A percentile compares a stretch with the other conserved stretches of the same genome.
These are phyloP conservation scores for Ophiostoma fasciatum DNA, from an alignment of 2,329 filamentous ascomycete genomes.

Conservation along the genomic window DNA sequence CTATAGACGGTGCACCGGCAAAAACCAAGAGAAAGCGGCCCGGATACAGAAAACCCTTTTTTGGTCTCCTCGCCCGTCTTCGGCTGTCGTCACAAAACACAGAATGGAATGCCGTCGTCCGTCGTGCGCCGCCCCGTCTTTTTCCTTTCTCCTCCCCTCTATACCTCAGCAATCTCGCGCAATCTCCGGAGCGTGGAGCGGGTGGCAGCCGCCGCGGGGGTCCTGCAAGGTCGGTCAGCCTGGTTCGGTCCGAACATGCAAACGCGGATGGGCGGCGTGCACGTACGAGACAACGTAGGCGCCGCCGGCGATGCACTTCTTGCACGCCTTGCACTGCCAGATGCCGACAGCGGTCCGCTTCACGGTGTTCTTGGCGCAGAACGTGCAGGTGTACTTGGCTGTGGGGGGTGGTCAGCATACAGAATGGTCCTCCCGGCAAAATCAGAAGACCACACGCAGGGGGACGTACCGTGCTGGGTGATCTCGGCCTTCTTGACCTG, in stretches of 20 bases:
- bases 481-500: constrained; percentile 99
- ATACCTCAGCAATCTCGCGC: constrained; percentile 94
- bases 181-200: constrained; percentile 93
- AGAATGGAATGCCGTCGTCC: background rate
- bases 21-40: too few relatives aligned
- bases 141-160: too few relatives aligned
- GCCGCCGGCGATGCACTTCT: constrained; percentile 85
- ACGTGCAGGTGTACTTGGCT: constrained; percentile 90
- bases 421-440: too few relatives aligned
- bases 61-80: background rate
- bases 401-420: background rate
- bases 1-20: too few relatives aligned
- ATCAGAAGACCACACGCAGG: too few relatives aligned
- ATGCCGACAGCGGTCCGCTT: constrained; percentile 48
- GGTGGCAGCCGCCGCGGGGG: constrained; percentile 83
- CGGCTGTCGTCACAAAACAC: background rate
- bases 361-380: constrained; percentile 95
- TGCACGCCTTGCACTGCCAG: constrained; percentile 93
- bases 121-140: too few relatives aligned
- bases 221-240: constrained; percentile 35
- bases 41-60: too few relatives aligned
- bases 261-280: too few relatives aligned
- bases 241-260: too few relatives aligned
- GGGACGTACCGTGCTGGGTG: constrained; percentile 59
- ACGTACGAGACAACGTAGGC: constrained; percentile 96